Evolutionary conservation across 495 filamentous ascomycete species (phyloP).

Genomic region (Hypoxylon crocopeplum): DNA sequence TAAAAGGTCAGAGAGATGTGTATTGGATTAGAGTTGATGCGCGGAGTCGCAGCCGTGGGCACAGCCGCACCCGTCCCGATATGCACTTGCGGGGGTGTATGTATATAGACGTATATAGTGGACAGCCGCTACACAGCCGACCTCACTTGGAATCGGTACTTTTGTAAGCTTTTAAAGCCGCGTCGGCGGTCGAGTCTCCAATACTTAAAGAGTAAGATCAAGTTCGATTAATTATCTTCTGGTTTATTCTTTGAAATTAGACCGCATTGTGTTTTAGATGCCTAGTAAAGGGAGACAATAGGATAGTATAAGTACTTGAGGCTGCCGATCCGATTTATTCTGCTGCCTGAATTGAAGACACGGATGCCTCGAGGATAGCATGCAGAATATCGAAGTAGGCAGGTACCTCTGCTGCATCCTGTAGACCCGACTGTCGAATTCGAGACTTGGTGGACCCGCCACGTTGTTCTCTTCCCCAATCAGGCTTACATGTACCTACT

Average conservation of each 20-base stretch:
- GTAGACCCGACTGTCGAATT: too few species aligned
- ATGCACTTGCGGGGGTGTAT: slow-evolving; percentile 18
- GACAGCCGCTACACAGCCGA: too few species aligned
- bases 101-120: neutral
- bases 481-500: slow-evolving; percentile 8
- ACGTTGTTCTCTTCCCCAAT: too few species aligned
- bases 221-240: neutral
- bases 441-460: too few species aligned
- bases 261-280: too few species aligned
- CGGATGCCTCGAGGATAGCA: too few species aligned
- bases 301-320: slow-evolving; percentile 6
- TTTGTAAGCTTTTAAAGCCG: too few species aligned
- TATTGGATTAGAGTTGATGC: slow-evolving; percentile 3
- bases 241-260: too few species aligned
- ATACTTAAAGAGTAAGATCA: neutral
- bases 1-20: neutral
- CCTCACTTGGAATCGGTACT: too few species aligned
- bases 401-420: too few species aligned
- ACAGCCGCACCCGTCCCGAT: slow-evolving; percentile 23
- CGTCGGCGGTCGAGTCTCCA: neutral
- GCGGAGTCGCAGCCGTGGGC: slow-evolving; percentile 19
- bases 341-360: slow-evolving; percentile 37
- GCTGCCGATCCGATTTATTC: slow-evolving; percentile 27
- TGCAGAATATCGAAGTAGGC: too few species aligned
- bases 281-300: too few species aligned